A percentile compares a stretch with the other conserved stretches of the same genome.
Evolutionary conservation across 2,329 filamentous ascomycete species (phyloP).

Genomic region (Exophiala bonariae): DNA sequence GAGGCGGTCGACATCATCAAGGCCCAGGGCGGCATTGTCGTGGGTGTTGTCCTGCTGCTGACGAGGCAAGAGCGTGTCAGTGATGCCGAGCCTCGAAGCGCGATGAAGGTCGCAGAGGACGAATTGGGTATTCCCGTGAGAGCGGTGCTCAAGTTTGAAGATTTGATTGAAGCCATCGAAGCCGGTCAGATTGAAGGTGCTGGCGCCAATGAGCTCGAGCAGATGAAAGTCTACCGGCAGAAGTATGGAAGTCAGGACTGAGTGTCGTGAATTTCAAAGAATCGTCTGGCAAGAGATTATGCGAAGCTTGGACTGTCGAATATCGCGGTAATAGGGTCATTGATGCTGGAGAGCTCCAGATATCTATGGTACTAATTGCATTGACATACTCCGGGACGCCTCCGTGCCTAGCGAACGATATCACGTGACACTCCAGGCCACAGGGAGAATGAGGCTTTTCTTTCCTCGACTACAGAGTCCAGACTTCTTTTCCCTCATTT

Average conservation of each 20-base stretch:
- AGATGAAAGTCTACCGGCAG: constrained; percentile 70
- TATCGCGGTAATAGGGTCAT: too few species aligned
- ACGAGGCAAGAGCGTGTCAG: constrained; percentile 67
- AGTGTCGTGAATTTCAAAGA: too few species aligned
- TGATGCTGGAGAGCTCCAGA: too few species aligned
- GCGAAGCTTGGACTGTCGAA: too few species aligned
- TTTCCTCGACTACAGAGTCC: too few species aligned
- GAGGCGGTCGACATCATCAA: constrained; percentile 90
- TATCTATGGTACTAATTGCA: too few species aligned
- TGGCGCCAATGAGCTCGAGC: constrained; percentile 62
- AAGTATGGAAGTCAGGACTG: constrained; percentile 41
- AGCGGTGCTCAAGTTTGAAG: constrained; percentile 78
- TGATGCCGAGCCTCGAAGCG: constrained; percentile 71
- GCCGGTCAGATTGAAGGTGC: constrained; percentile 54
- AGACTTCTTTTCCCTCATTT: too few species aligned
- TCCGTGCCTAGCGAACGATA: too few species aligned
- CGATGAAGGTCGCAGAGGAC: constrained; percentile 80
- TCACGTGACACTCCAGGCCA: too few species aligned
- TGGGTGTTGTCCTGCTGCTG: constrained; percentile 84
- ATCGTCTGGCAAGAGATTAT: too few species aligned
- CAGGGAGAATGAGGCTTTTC: too few species aligned
- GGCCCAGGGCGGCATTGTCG: constrained; percentile 78
- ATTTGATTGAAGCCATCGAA: constrained; percentile 69
- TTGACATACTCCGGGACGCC: too few species aligned
- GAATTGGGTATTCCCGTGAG: constrained; percentile 82